Evolutionary conservation across 768 basidiomycete species (phyloP).

Genomic region (Kwoniella bestiolae): DNA sequence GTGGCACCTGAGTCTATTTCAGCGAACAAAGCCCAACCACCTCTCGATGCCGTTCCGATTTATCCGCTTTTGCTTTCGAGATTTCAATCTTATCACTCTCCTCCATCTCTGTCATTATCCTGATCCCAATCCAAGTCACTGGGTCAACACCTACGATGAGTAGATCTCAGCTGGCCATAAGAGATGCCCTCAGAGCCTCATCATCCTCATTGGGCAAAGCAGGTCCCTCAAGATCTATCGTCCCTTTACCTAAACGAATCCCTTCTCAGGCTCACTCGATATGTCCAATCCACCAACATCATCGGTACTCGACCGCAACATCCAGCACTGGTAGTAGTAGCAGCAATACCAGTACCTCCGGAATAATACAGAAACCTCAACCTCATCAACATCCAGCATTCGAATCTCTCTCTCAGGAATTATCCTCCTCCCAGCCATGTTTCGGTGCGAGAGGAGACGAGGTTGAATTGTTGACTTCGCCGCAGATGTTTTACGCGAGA

Average conservation of each 20-base stretch:
- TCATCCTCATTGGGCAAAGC: not conserved
- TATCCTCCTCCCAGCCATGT: constrained; percentile 50
- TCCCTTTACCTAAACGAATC: not conserved
- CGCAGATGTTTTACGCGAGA: constrained; percentile 64
- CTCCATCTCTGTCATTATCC: no score
- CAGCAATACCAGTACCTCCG: not conserved
- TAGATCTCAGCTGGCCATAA: not conserved
- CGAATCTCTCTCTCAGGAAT: constrained; percentile 21
- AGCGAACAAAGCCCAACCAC: not conserved
- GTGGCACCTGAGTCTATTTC: not conserved
- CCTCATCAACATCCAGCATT: constrained; percentile 37
- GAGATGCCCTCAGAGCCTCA: not conserved
- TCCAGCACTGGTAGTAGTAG: not conserved
- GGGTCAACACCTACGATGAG: no score
- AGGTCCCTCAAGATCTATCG: constrained; percentile 1
- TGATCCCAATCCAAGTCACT: no score
- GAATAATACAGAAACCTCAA: constrained; percentile 11
- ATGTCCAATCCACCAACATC: not conserved
- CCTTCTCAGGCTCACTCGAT: not conserved
- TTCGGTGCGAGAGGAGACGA: constrained; percentile 58
- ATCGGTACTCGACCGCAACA: constrained; percentile 11
- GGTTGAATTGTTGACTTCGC: constrained; percentile 65
- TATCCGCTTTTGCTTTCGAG: not conserved
- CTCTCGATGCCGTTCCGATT: not conserved
- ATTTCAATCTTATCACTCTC: no score